phyloP scores from a whole-genome alignment of 768 basidiomycete species.

The Pleurotus eryngii region DNA sequence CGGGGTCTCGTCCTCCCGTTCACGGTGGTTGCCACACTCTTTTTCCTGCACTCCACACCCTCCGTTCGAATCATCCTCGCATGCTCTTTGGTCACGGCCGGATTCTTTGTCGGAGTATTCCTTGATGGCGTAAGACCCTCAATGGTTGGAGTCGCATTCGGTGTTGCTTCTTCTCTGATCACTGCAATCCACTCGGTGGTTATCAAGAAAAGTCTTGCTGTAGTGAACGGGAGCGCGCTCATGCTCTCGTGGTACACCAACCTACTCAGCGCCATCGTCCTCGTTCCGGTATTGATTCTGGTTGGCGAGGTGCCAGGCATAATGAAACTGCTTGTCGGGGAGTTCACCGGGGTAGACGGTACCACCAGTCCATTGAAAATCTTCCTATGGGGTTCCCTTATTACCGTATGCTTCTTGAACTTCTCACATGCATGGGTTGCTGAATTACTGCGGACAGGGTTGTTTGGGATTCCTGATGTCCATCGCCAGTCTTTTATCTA shows the following conservation, averaged over 20 bases:
- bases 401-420: slow-evolving; percentile 49
- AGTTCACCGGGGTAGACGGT: slow-evolving; percentile 32
- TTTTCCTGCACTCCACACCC: slow-evolving; percentile 74
- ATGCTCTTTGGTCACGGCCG: slow-evolving; percentile 79
- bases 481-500: slow-evolving; percentile 87
- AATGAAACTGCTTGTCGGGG: slow-evolving; percentile 53
- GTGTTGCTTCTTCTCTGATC: slow-evolving; percentile 80
- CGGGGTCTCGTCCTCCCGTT: slow-evolving; percentile 91
- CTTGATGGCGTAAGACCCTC: slow-evolving; percentile 45
- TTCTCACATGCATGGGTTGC: background rate
- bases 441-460: slow-evolving; percentile 45
- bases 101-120: slow-evolving; percentile 91
- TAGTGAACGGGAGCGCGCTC: slow-evolving; percentile 82
- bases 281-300: slow-evolving; percentile 71
- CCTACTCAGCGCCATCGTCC: slow-evolving; percentile 66
- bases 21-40: slow-evolving; percentile 84
- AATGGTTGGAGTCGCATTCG: slow-evolving; percentile 69
- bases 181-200: slow-evolving; percentile 91
- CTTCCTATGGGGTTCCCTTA: slow-evolving; percentile 74
- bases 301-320: slow-evolving; percentile 74
- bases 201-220: slow-evolving; percentile 80
- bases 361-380: slow-evolving; percentile 48
- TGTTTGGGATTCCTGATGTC: slow-evolving; percentile 91
- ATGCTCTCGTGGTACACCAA: slow-evolving; percentile 93
- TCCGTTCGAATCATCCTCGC: slow-evolving; percentile 71